A percentile compares a stretch with the other conserved stretches of the same genome.
Evolutionary conservation across 345 rosid species (phyloP).

Genomic region (Microcos paniculata): DNA sequence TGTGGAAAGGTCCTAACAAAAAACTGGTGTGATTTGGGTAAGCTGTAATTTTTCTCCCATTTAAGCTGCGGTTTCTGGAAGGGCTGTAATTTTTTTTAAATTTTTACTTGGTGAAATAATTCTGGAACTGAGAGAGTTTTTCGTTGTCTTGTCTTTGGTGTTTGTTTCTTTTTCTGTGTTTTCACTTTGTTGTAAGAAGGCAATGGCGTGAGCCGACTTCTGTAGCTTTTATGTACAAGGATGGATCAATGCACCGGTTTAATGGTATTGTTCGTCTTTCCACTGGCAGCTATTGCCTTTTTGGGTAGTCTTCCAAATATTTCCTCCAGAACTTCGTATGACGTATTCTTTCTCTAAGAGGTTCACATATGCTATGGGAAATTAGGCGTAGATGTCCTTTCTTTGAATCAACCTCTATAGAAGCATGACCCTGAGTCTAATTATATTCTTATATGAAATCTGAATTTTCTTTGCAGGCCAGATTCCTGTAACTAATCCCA

Average conservation of each 20-base stretch:
- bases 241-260: conserved; percentile 81
- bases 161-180: conserved; percentile 73
- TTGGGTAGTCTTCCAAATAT: conserved; percentile 64
- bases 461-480: conserved; percentile 57
- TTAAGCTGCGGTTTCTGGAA: conserved; percentile 38
- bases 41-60: conserved; percentile 57
- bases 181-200: conserved; percentile 84
- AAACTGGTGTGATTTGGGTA: conserved; percentile 87
- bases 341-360: conserved; percentile 31
- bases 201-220: conserved; percentile 88
- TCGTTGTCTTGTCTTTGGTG: conserved; percentile 67
- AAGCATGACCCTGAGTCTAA: conserved; percentile 14
- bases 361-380: conserved; percentile 25
- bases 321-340: conserved; percentile 38
- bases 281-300: conserved; percentile 84
- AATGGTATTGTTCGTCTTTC: conserved; percentile 92
- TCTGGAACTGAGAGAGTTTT: conserved; percentile 84
- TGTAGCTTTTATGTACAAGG: conserved; percentile 94
- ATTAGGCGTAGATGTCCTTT: conserved; percentile 14
- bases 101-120: conserved; percentile 60
- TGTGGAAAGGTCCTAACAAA: conserved; percentile 78
- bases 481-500: conserved; percentile 62
- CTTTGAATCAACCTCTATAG: conserved; percentile 8
- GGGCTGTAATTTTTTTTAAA: conserved; percentile 40
- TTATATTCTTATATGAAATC: conserved; percentile 20